These are phyloP conservation scores for Myriosclerotinia curreyana DNA, from an alignment of 2,329 filamentous ascomycete genomes.

Conservation along the genomic window DNA sequence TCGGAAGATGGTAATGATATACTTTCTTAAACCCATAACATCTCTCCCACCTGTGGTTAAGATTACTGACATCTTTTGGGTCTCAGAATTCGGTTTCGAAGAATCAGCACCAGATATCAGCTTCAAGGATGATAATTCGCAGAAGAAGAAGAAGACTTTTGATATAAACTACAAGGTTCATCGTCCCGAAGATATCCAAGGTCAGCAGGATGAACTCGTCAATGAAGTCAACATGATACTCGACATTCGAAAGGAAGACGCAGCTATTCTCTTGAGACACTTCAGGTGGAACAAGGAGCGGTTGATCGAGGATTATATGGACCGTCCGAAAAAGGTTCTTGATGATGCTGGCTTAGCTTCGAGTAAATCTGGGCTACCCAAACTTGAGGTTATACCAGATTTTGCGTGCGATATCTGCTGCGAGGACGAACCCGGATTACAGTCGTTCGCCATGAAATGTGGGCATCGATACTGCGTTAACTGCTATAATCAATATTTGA, in stretches of 20 bases:
- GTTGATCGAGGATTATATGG: slow-evolving; percentile 95
- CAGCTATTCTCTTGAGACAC: slow-evolving; percentile 83
- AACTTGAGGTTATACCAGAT: slow-evolving; percentile 66
- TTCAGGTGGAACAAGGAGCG: slow-evolving; percentile 96
- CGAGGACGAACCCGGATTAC: slow-evolving; percentile 73
- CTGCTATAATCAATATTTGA: slow-evolving; percentile 88
- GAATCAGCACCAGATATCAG: slow-evolving; percentile 49
- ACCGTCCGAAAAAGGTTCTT: slow-evolving; percentile 72
- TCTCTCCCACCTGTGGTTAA: slow-evolving; percentile 16
- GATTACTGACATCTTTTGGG: slow-evolving; percentile 17
- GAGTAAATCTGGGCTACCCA: slow-evolving; percentile 58
- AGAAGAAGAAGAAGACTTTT: slow-evolving; percentile 71
- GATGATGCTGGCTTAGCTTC: slow-evolving; percentile 80
- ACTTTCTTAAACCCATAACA: neutral
- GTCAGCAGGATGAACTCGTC: slow-evolving; percentile 81
- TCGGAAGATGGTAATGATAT: slow-evolving; percentile 38
- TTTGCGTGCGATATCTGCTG: slow-evolving; percentile 97
- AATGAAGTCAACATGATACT: slow-evolving; percentile 89
- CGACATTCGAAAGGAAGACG: slow-evolving; percentile 82
- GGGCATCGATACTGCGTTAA: slow-evolving; percentile 89
- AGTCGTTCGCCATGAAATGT: slow-evolving; percentile 93
- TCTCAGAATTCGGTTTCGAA: slow-evolving; percentile 45
- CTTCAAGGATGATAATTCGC: slow-evolving; percentile 61
- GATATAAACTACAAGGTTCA: slow-evolving; percentile 83
- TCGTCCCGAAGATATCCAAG: slow-evolving; percentile 75